These are phyloP conservation scores for Fusarium clavum DNA, from an alignment of 2,329 filamentous ascomycete species.

Conservation along the genomic window DNA sequence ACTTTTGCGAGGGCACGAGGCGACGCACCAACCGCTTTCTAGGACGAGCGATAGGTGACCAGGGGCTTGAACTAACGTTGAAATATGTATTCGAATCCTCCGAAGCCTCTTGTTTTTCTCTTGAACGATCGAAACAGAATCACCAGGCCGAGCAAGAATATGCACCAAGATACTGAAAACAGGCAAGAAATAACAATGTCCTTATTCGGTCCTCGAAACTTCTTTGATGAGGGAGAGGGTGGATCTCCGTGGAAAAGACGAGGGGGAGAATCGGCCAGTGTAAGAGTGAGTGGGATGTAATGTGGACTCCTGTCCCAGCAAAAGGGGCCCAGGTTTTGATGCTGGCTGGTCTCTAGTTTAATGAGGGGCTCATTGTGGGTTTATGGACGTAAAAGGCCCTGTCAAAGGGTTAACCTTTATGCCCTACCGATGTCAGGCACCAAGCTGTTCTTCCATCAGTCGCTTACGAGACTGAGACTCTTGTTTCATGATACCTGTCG, in stretches of 20 bases:
- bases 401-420: slow-evolving; percentile 30
- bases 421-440: slow-evolving; percentile 35
- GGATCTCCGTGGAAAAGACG: slow-evolving; percentile 30
- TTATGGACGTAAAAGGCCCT: slow-evolving; percentile 29
- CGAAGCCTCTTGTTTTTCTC: slow-evolving; percentile 5
- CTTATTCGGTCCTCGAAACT: slow-evolving; percentile 25
- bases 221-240: slow-evolving; percentile 34
- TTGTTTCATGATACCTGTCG: slow-evolving; percentile 24
- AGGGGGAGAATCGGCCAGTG: slow-evolving; percentile 35
- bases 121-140: slow-evolving; percentile 11
- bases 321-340: slow-evolving; percentile 37
- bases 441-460: slow-evolving; percentile 20
- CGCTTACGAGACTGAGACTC: slow-evolving; percentile 35
- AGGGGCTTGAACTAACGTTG: slow-evolving; percentile 18
- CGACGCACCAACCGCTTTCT: slow-evolving; percentile 38
- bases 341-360: slow-evolving; percentile 36
- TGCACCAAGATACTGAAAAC: not conserved
- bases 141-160: slow-evolving; percentile 1
- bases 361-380: slow-evolving; percentile 40
- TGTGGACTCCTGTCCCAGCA: slow-evolving; percentile 40
- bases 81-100: slow-evolving; percentile 16
- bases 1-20: slow-evolving; percentile 40
- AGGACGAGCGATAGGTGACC: slow-evolving; percentile 32
- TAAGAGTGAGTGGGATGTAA: slow-evolving; percentile 40
- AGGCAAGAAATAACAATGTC: slow-evolving; percentile 23